Conservation (phyloP, 768 basidiomycete genomes). For the Phylloporus sp. region DNA sequence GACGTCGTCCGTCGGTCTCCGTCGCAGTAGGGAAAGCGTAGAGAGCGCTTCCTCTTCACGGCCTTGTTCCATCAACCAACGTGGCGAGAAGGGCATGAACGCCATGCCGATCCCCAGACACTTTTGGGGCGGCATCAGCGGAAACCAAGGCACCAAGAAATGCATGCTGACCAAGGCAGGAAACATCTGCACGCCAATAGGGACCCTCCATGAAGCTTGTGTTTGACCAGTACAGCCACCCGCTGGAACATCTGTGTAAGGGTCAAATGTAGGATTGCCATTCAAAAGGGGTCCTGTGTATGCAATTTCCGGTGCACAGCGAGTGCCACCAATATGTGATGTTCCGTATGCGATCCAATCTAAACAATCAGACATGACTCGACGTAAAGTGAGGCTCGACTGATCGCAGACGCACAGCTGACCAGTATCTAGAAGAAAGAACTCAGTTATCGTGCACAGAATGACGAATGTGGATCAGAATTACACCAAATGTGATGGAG, state of each 20-base stretch:
- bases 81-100: conserved; percentile 41
- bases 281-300: conserved; percentile 31
- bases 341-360: conserved; percentile 33
- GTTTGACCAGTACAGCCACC: conserved; percentile 31
- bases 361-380: conserved; percentile 4
- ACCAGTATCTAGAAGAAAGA: conserved; percentile 23
- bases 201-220: conserved; percentile 34
- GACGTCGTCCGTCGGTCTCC: conserved; percentile 28
- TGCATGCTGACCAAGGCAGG: conserved; percentile 33
- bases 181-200: conserved; percentile 36
- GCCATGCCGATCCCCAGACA: conserved; percentile 30
- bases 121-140: conserved; percentile 10
- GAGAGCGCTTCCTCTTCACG: conserved; percentile 34
- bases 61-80: conserved; percentile 39
- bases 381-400: neutral
- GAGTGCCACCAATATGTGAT: conserved; percentile 33
- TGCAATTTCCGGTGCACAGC: conserved; percentile 25
- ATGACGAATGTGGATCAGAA: conserved; percentile 3
- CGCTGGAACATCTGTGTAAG: conserved; percentile 27
- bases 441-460: neutral
- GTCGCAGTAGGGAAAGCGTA: conserved; percentile 34
- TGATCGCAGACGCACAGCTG: conserved; percentile 23
- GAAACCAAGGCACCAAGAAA: neutral
- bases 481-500: conserved; percentile 34
- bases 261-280: conserved; percentile 29